phyloP scores from a whole-genome alignment of 2,329 filamentous ascomycete species.

The Penicillium rolfsii region DNA sequence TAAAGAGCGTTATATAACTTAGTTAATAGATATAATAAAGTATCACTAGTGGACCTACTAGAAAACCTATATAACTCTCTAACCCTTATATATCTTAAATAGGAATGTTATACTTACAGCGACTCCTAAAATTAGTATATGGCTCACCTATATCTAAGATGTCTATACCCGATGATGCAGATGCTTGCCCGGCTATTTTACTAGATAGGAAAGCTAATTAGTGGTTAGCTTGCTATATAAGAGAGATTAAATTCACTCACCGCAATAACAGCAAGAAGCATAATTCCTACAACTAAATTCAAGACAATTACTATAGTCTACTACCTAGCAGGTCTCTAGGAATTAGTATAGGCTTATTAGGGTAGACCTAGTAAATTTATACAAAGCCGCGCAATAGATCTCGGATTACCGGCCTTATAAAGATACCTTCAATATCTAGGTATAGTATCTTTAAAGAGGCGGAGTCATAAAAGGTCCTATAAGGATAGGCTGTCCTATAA shows the following conservation, averaged over 20 bases:
- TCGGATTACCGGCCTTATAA: not conserved
- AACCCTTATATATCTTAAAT: not conserved
- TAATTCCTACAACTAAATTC: constrained; percentile 2
- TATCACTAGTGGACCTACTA: not conserved
- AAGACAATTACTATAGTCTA: constrained; percentile 1
- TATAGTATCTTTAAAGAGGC: constrained; percentile 2
- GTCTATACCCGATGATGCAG: constrained; percentile 2
- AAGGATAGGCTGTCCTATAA: not conserved
- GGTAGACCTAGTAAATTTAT: constrained; percentile 1
- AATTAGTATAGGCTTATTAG: not conserved
- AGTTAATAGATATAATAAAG: not conserved
- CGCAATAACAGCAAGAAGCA: constrained; percentile 4
- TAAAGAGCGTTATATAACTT: constrained; percentile 1
- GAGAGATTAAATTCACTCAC: constrained; percentile 1
- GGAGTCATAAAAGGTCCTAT: constrained; percentile 1
- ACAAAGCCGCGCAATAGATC: constrained; percentile 2
- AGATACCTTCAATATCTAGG: constrained; percentile 2
- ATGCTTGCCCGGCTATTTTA: constrained; percentile 1
- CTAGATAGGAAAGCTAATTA: constrained; percentile 3
- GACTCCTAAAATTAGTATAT: constrained; percentile 1
- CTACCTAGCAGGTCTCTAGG: not conserved
- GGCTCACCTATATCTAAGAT: not conserved
- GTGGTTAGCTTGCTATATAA: constrained; percentile 1
- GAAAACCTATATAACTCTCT: not conserved
- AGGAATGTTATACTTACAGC: not conserved